Evolutionary conservation across 257 asterid genomes (phyloP).

Genomic region (Striga asiatica): DNA sequence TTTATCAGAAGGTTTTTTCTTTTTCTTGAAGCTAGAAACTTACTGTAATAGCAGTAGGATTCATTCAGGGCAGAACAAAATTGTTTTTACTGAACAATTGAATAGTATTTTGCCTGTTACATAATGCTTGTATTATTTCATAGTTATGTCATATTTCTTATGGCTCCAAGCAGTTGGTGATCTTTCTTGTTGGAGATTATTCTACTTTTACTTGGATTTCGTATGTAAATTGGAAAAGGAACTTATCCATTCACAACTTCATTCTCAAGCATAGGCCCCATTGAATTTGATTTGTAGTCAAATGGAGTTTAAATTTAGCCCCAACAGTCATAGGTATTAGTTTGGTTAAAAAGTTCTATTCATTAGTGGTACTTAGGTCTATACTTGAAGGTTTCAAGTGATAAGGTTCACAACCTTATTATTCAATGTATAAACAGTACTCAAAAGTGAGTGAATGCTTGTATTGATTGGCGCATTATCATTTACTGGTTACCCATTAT

Average conservation of each 20-base stretch:
- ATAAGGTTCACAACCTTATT: not conserved
- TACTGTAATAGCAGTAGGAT: not conserved
- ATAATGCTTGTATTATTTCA: not conserved
- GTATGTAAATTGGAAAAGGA: not conserved
- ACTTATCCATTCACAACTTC: not conserved
- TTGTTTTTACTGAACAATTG: not conserved
- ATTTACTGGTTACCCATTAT: slow-evolving; percentile 7
- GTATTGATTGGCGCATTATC: slow-evolving; percentile 2
- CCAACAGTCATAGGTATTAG: not conserved
- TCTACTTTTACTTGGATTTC: not conserved
- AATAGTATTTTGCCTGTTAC: not conserved
- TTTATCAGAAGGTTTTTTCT: not conserved
- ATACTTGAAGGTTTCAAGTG: not conserved
- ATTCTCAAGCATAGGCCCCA: not conserved
- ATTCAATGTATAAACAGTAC: not conserved
- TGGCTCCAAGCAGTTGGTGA: not conserved
- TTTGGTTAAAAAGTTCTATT: not conserved
- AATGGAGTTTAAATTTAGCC: not conserved
- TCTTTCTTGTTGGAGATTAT: not conserved
- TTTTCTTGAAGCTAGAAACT: not conserved
- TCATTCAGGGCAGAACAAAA: not conserved
- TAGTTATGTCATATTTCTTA: not conserved
- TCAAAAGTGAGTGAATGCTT: not conserved
- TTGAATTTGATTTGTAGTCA: not conserved
- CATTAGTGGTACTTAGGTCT: not conserved